These are phyloP conservation scores for Soucietia sequanensis DNA, from an alignment of 805 yeast species.

Conservation along the genomic window DNA sequence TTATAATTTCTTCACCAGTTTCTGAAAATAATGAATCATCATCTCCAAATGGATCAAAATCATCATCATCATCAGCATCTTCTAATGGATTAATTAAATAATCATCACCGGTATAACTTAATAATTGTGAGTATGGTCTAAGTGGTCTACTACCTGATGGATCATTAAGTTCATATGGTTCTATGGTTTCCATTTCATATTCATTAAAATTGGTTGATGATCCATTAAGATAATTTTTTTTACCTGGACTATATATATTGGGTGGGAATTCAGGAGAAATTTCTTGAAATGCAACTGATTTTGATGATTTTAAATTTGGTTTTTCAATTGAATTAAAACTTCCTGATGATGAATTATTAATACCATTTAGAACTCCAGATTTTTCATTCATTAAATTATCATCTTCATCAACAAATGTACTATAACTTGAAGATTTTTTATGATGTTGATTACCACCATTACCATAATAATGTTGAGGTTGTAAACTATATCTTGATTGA, in stretches of 20 bases:
- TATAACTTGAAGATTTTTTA: conserved; percentile 13
- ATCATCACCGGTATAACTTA: conserved; percentile 34
- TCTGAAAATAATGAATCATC: conserved; percentile 43
- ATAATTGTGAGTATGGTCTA: conserved; percentile 19
- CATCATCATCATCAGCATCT: conserved; percentile 36
- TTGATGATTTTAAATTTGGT: conserved; percentile 6
- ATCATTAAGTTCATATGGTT: conserved; percentile 6
- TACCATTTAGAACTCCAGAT: neutral
- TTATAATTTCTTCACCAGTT: conserved; percentile 36
- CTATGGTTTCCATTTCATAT: conserved; percentile 19
- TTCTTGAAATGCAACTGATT: conserved; percentile 31
- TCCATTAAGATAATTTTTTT: conserved; percentile 2
- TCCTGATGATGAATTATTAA: too few species aligned
- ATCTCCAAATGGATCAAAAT: conserved; percentile 43
- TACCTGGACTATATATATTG: conserved; percentile 25
- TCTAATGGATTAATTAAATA: conserved; percentile 39
- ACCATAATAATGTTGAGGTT: conserved; percentile 1
- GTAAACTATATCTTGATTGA: neutral
- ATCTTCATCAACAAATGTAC: conserved; percentile 21
- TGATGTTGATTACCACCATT: too few species aligned
- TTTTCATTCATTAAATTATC: conserved; percentile 1
- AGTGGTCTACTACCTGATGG: conserved; percentile 8
- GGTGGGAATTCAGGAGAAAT: conserved; percentile 31
- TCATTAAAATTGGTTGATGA: conserved; percentile 7
- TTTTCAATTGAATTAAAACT: neutral